A percentile compares a stretch with the other conserved stretches of the same genome.
Conservation (phyloP, 2,329 filamentous ascomycete species). For the Zopfia rhizophila region DNA sequence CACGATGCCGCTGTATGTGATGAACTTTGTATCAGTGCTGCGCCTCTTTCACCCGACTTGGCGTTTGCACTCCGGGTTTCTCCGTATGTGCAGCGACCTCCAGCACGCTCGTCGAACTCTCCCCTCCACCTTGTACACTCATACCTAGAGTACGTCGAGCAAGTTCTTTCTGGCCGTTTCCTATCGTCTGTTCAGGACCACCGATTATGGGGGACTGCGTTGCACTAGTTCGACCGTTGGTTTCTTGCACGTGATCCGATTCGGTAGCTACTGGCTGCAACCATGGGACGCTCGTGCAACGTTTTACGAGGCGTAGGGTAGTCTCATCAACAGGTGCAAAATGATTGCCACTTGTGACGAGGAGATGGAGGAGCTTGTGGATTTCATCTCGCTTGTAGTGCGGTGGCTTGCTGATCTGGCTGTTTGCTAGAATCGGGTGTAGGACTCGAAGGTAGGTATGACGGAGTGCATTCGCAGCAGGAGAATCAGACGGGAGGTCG, state of each 20-base stretch:
- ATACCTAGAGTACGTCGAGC: constrained; percentile 52
- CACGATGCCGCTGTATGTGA: constrained; percentile 71
- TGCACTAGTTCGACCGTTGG: constrained; percentile 29
- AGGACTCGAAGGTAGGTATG: constrained; percentile 96
- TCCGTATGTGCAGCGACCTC: constrained; percentile 53
- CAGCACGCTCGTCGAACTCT: constrained; percentile 51
- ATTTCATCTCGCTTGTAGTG: constrained; percentile 94
- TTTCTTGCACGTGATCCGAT: constrained; percentile 32
- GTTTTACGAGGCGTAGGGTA: constrained; percentile 77
- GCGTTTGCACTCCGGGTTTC: constrained; percentile 54
- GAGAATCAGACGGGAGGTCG: constrained; percentile 85
- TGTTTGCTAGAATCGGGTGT: constrained; percentile 89
- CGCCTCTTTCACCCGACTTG: constrained; percentile 42
- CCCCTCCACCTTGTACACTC: constrained; percentile 47
- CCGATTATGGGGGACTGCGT: constrained; percentile 33
- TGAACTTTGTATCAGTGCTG: constrained; percentile 52
- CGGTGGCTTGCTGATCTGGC: constrained; percentile 84
- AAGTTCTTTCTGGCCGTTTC: constrained; percentile 49
- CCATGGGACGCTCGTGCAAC: constrained; percentile 79
- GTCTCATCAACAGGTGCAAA: constrained; percentile 86
- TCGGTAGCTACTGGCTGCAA: constrained; percentile 52
- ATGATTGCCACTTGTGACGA: constrained; percentile 73
- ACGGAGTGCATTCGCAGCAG: constrained; percentile 66
- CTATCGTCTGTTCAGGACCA: constrained; percentile 27
- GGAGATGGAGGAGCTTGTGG: constrained; percentile 75